phyloP scores from a whole-genome alignment of 176 grass and related monocot genomes.

The Aegilops umbellulata region DNA sequence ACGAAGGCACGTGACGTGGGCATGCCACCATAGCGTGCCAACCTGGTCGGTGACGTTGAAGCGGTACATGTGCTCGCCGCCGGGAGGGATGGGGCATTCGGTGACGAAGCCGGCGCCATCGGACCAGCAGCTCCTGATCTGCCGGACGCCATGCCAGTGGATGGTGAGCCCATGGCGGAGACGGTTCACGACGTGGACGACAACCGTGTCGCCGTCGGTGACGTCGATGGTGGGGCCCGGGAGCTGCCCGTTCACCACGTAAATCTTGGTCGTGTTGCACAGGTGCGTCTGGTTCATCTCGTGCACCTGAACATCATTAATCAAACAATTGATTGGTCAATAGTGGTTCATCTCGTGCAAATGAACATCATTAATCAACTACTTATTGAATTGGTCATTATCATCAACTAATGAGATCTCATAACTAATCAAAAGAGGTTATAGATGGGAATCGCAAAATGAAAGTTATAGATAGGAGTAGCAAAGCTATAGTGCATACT shows the following conservation, averaged over 20 bases:
- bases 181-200: slow-evolving; percentile 7
- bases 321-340: neutral
- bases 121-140: slow-evolving; percentile 18
- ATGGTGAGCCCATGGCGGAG: neutral
- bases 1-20: slow-evolving; percentile 29
- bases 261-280: slow-evolving; percentile 37
- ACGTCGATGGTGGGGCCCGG: neutral
- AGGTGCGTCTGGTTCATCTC: slow-evolving; percentile 28
- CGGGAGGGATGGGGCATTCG: slow-evolving; percentile 35
- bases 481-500: too few relatives aligned
- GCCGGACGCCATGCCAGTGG: neutral
- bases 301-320: neutral
- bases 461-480: too few relatives aligned
- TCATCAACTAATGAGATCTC: too few relatives aligned
- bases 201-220: slow-evolving; percentile 32
- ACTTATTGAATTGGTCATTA: neutral
- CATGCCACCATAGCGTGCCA: neutral
- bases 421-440: too few relatives aligned
- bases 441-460: too few relatives aligned
- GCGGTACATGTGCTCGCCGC: slow-evolving; percentile 18
- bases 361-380: neutral
- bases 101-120: slow-evolving; percentile 39
- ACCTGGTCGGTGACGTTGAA: slow-evolving; percentile 26
- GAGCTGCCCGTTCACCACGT: slow-evolving; percentile 33
- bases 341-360: slow-evolving; percentile 22